These are phyloP conservation scores for Tripterygium wilfordii DNA, from an alignment of 177 flowering plant species.

Conservation along the genomic window DNA sequence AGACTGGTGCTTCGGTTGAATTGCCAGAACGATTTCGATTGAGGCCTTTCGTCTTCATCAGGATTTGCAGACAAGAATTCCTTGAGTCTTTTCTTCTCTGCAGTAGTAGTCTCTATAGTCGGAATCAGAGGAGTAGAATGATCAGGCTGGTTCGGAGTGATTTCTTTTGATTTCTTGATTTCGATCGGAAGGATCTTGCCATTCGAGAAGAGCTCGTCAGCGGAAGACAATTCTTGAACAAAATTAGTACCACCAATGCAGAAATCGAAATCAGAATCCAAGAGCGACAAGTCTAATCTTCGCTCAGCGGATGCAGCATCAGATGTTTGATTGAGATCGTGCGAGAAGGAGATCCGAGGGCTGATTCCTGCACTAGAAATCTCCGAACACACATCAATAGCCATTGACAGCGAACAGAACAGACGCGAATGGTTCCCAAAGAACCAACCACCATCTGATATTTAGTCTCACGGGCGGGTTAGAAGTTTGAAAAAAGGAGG, in stretches of 20 bases:
- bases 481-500: too few species aligned
- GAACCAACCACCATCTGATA: too few species aligned
- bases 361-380: constrained; percentile 43
- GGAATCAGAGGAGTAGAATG: constrained; percentile 1
- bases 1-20: too few species aligned
- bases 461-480: too few species aligned
- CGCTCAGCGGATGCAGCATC: constrained; percentile 14
- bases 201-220: constrained; percentile 80
- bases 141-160: background rate
- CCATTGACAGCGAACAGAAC: constrained; percentile 42
- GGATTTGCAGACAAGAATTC: constrained; percentile 35
- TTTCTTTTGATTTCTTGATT: constrained; percentile 19
- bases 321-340: constrained; percentile 47
- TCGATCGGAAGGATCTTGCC: constrained; percentile 69
- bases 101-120: constrained; percentile 7
- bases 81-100: constrained; percentile 45
- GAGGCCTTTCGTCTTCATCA: constrained; percentile 30
- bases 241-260: constrained; percentile 27
- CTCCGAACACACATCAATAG: constrained; percentile 62
- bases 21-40: constrained; percentile 35
- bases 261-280: constrained; percentile 70
- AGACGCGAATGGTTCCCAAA: too few species aligned
- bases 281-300: constrained; percentile 28
- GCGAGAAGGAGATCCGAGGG: constrained; percentile 82
- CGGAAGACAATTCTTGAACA: constrained; percentile 40